Conservation (phyloP, 768 basidiomycete species). For the Hortiboletus flavorubellus region DNA sequence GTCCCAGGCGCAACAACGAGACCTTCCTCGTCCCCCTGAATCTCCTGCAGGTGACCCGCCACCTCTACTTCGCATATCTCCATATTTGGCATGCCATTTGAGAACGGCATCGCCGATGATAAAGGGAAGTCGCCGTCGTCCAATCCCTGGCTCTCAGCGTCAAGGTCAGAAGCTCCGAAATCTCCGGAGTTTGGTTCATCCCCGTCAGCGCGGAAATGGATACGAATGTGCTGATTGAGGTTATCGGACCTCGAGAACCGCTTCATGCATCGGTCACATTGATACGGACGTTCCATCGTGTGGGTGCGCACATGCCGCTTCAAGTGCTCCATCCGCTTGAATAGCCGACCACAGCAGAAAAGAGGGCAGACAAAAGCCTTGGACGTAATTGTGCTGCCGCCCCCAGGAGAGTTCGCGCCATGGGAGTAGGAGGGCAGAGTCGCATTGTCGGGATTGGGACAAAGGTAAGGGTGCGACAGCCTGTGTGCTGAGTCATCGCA, state of each 20-base stretch:
- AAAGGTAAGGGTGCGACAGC: conserved; percentile 17
- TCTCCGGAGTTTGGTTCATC: conserved; percentile 29
- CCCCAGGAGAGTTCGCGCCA: conserved; percentile 19
- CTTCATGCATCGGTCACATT: conserved; percentile 71
- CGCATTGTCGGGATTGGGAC: conserved; percentile 11
- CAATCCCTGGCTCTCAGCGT: conserved; percentile 34
- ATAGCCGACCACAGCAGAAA: conserved; percentile 77
- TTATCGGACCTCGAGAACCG: conserved; percentile 88
- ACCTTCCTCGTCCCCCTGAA: conserved; percentile 57
- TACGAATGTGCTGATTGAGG: conserved; percentile 80
- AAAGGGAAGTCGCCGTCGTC: conserved; percentile 33
- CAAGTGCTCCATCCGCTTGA: conserved; percentile 92
- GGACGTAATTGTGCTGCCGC: conserved; percentile 36
- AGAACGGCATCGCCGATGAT: conserved; percentile 24
- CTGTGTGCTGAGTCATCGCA: conserved; percentile 19
- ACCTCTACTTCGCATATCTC: conserved; percentile 62
- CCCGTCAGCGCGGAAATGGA: conserved; percentile 48
- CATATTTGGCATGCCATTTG: conserved; percentile 41
- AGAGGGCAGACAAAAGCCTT: conserved; percentile 81
- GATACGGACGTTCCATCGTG: conserved; percentile 83
- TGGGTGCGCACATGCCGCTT: conserved; percentile 87
- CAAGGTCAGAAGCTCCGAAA: conserved; percentile 24
- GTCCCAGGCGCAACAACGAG: conserved; percentile 36
- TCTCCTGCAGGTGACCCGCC: conserved; percentile 50
- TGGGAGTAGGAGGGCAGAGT: conserved; percentile 20